Conservation (phyloP, 164 flowering plant genomes). For the Buxus sempervirens region DNA sequence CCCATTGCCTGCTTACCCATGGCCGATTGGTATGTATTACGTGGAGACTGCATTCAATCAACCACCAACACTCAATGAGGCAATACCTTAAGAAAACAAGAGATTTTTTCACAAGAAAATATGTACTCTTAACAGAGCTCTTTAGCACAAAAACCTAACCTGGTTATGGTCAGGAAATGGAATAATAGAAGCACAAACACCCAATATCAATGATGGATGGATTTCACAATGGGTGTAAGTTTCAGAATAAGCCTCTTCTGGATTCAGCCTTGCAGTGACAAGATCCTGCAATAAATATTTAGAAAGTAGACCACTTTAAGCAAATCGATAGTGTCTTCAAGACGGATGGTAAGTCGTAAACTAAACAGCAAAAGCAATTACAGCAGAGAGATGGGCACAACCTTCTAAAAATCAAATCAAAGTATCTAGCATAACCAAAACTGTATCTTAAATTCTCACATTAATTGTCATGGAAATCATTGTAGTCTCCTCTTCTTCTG, state of each 20-base stretch:
- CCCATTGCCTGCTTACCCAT: conserved; percentile 99
- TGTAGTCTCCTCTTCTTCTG: conserved; percentile 98
- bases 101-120: no score
- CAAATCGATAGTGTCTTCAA: not conserved
- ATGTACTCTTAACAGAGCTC: no score
- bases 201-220: conserved; percentile 93
- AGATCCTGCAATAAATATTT: conserved; percentile 59
- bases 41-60: conserved; percentile 67
- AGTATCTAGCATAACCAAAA: not conserved
- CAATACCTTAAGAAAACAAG: not conserved
- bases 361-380: not conserved
- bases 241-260: conserved; percentile 81
- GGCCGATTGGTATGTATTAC: conserved; percentile 98
- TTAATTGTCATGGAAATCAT: conserved; percentile 97
- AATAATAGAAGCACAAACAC: conserved; percentile 98
- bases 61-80: not conserved
- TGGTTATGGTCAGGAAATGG: conserved; percentile 99
- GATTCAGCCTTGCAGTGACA: conserved; percentile 59
- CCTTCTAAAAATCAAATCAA: not conserved
- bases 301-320: not conserved
- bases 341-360: not conserved
- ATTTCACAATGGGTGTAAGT: conserved; percentile 98
- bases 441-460: conserved; percentile 38
- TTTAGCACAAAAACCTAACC: no score
- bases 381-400: not conserved